Percentiles rank a stretch among this genome's conserved stretches.
phyloP scores from a whole-genome alignment of 75 land plant genomes.

The Sequoiadendron giganteum region DNA sequence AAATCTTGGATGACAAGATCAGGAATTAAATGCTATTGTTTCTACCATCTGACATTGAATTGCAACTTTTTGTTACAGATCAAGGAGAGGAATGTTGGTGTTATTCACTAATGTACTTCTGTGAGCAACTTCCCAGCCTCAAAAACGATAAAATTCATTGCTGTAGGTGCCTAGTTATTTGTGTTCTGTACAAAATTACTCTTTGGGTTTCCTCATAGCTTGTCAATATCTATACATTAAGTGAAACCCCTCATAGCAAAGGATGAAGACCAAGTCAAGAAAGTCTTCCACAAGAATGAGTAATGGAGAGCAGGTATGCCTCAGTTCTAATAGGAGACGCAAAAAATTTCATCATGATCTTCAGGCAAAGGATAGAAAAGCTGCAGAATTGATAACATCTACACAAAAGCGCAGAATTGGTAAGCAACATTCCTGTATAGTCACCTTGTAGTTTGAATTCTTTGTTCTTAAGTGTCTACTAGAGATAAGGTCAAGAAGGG shows the following conservation, averaged over 20 bases:
- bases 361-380: background rate
- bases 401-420: slow-evolving; percentile 4
- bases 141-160: background rate
- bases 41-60: background rate
- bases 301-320: background rate
- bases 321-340: background rate
- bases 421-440: background rate
- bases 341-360: slow-evolving; percentile 2
- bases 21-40: background rate
- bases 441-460: background rate
- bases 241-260: background rate
- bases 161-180: background rate
- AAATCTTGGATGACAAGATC: background rate
- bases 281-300: slow-evolving; percentile 5
- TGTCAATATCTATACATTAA: background rate
- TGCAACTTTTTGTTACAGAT: background rate
- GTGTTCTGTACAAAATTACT: background rate
- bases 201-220: background rate
- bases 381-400: background rate
- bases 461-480: background rate
- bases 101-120: background rate
- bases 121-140: background rate
- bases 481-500: background rate
- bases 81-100: background rate
- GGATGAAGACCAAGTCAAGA: background rate